These are phyloP conservation scores for Calocera cornea DNA, from an alignment of 768 basidiomycete species.

Conservation along the genomic window DNA sequence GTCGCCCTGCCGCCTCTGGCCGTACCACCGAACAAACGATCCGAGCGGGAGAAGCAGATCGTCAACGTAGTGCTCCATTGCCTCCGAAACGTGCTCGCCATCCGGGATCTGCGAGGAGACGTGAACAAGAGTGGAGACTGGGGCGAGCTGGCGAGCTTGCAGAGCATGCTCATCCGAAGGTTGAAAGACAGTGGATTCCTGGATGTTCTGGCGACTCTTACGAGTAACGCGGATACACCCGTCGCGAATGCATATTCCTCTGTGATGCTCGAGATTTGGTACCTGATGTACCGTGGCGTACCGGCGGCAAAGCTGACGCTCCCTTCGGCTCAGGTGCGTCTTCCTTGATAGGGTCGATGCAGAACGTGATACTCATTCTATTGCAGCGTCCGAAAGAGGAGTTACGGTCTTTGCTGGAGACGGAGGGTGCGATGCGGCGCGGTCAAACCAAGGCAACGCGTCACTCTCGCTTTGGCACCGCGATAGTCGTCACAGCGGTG, in stretches of 20 bases:
- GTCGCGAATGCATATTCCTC: slow-evolving; percentile 79
- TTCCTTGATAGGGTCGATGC: slow-evolving; percentile 8
- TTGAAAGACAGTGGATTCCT: slow-evolving; percentile 60
- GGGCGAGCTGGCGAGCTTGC: slow-evolving; percentile 45
- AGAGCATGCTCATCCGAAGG: slow-evolving; percentile 54
- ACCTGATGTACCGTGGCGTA: slow-evolving; percentile 73
- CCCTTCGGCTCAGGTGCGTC: slow-evolving; percentile 41
- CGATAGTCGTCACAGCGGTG: slow-evolving; percentile 60
- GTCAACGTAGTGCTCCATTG: slow-evolving; percentile 80
- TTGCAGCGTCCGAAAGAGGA: slow-evolving; percentile 27
- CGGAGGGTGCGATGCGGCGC: slow-evolving; percentile 57
- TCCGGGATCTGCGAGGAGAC: slow-evolving; percentile 70
- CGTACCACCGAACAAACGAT: slow-evolving; percentile 52
- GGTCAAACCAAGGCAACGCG: slow-evolving; percentile 51
- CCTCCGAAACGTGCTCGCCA: slow-evolving; percentile 86
- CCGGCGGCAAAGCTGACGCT: slow-evolving; percentile 38
- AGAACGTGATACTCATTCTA: slow-evolving; percentile 41
- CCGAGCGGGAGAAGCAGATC: slow-evolving; percentile 69
- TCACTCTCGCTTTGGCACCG: slow-evolving; percentile 94
- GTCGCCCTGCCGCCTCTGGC: slow-evolving; percentile 69
- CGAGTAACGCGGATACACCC: slow-evolving; percentile 66
- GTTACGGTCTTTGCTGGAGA: slow-evolving; percentile 60
- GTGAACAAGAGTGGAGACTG: slow-evolving; percentile 61
- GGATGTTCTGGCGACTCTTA: slow-evolving; percentile 71
- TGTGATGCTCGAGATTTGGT: slow-evolving; percentile 82